Conservation (phyloP, 306 rosid species). For the Canavalia ensiformis region DNA sequence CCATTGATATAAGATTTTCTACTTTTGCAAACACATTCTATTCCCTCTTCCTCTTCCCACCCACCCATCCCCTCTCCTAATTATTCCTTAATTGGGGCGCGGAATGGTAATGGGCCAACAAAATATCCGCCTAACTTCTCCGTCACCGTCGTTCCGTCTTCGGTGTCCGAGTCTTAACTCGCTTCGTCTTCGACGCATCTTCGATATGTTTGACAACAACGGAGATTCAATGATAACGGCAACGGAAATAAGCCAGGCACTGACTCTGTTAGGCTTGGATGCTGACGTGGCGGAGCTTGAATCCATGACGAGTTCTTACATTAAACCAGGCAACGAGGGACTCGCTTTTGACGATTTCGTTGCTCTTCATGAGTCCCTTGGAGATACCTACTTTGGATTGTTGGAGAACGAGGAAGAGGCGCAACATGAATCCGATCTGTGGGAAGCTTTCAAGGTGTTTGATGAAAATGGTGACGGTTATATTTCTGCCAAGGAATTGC, state of each 20-base stretch:
- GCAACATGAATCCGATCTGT: slow-evolving; percentile 68
- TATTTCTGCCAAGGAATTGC: slow-evolving; percentile 83
- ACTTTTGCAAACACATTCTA: not conserved
- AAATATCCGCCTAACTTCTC: not conserved
- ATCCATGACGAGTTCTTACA: slow-evolving; percentile 53
- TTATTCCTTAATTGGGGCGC: too few species aligned
- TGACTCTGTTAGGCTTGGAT: slow-evolving; percentile 65
- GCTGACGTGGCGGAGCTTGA: slow-evolving; percentile 63
- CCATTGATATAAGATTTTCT: not conserved
- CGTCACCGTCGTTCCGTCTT: slow-evolving; percentile 65
- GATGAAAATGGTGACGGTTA: slow-evolving; percentile 87
- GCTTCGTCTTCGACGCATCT: slow-evolving; percentile 76
- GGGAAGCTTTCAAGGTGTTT: slow-evolving; percentile 93
- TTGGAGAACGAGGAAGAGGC: not conserved
- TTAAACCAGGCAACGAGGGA: slow-evolving; percentile 62
- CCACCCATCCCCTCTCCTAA: not conserved
- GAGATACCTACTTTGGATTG: slow-evolving; percentile 63
- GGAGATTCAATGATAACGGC: slow-evolving; percentile 65
- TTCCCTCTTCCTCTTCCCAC: not conserved
- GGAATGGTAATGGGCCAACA: slow-evolving; percentile 41
- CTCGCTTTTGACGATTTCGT: slow-evolving; percentile 70
- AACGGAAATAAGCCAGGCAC: slow-evolving; percentile 67
- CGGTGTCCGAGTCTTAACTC: slow-evolving; percentile 68
- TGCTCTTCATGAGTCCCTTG: slow-evolving; percentile 65
- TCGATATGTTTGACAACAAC: slow-evolving; percentile 81